These are phyloP conservation scores for Postia placenta DNA, from an alignment of 768 basidiomycete species.

Conservation along the genomic window DNA sequence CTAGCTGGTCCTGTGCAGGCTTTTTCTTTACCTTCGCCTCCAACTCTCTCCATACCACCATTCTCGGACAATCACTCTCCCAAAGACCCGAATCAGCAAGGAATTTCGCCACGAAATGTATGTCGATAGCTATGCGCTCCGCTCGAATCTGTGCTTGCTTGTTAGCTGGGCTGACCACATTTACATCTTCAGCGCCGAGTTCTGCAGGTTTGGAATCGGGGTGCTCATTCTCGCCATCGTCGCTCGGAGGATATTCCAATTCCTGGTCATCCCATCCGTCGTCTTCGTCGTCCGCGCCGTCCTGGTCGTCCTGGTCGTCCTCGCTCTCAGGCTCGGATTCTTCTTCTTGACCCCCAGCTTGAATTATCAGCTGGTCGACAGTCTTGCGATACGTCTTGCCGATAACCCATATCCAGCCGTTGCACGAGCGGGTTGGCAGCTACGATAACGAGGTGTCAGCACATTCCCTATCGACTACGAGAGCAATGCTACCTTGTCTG, in stretches of 20 bases:
- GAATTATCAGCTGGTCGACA: background rate
- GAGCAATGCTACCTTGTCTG: conserved; percentile 45
- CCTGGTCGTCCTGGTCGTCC: background rate
- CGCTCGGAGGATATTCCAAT: background rate
- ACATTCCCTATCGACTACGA: too few relatives aligned
- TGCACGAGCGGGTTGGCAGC: background rate
- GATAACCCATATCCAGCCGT: background rate
- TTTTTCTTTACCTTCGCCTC: too few relatives aligned
- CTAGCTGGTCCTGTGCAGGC: too few relatives aligned
- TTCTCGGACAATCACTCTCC: too few relatives aligned
- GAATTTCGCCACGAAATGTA: too few relatives aligned
- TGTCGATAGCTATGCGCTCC: too few relatives aligned
- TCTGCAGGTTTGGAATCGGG: too few relatives aligned
- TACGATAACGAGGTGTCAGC: background rate
- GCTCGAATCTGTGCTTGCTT: too few relatives aligned
- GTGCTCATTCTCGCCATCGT: background rate
- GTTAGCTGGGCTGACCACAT: too few relatives aligned
- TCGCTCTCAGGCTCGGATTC: background rate
- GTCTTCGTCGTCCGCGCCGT: background rate
- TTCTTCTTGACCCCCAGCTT: background rate
- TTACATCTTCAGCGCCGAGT: too few relatives aligned
- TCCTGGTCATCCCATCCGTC: background rate
- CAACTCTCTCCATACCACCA: too few relatives aligned
- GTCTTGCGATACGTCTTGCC: background rate
- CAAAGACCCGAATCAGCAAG: too few relatives aligned